phyloP scores from a whole-genome alignment of 345 rosid genomes.

The Durio zibethinus region DNA sequence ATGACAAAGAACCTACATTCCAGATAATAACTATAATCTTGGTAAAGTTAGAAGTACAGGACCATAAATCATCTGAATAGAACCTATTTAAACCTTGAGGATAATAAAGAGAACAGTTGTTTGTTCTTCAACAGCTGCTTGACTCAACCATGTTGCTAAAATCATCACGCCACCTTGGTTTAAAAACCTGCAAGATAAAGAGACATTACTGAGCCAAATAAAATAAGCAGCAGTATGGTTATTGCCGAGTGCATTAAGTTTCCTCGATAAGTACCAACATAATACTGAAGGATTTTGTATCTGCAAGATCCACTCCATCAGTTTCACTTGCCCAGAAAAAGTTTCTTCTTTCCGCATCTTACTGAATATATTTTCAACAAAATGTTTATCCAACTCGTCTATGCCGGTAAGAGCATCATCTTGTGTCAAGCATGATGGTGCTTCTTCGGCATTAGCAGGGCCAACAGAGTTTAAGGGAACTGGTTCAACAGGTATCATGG shows the following conservation, averaged over 20 bases:
- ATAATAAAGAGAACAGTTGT: conserved; percentile 65
- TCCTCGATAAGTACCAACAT: conserved; percentile 52
- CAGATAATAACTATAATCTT: conserved; percentile 17
- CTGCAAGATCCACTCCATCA: conserved; percentile 90
- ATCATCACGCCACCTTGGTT: conserved; percentile 88
- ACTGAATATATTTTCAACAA: conserved; percentile 65
- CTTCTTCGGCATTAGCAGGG: conserved; percentile 44
- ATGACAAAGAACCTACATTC: conserved; percentile 76
- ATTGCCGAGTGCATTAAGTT: conserved; percentile 5
- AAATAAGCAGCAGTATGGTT: not conserved
- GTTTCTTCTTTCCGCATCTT: conserved; percentile 77
- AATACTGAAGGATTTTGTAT: conserved; percentile 71
- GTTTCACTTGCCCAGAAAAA: conserved; percentile 84
- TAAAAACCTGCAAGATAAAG: conserved; percentile 63
- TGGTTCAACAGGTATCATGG: conserved; percentile 37
- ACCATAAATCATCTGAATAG: not conserved
- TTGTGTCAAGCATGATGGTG: conserved; percentile 45
- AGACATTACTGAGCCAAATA: conserved; percentile 19
- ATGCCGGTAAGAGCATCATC: conserved; percentile 55
- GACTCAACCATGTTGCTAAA: conserved; percentile 88
- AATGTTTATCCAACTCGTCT: conserved; percentile 62
- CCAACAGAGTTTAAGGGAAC: conserved; percentile 48
- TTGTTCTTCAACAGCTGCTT: conserved; percentile 89
- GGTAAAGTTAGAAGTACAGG: conserved; percentile 17
- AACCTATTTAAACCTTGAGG: conserved; percentile 47